Conservation (phyloP, 2,329 filamentous ascomycete species). For the Myriangium duriaei region DNA sequence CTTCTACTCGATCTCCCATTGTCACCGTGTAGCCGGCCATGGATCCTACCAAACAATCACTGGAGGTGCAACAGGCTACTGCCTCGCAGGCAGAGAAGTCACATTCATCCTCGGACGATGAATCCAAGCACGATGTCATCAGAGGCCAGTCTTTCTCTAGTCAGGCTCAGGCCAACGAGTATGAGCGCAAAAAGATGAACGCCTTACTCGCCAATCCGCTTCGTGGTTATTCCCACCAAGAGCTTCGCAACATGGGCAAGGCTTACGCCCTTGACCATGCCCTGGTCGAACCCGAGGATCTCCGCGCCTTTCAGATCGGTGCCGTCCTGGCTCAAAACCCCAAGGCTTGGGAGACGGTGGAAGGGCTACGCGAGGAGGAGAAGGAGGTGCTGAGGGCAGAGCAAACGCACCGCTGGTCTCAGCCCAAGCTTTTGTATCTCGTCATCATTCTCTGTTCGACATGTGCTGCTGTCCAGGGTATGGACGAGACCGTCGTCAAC, state of each 20-base stretch:
- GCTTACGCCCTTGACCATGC: constrained; percentile 45
- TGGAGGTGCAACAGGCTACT: neutral
- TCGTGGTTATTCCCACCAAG: constrained; percentile 34
- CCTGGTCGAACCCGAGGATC: constrained; percentile 20
- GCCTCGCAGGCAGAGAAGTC: neutral
- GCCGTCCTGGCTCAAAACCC: constrained; percentile 40
- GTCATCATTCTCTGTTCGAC: constrained; percentile 42
- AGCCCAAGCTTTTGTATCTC: constrained; percentile 36
- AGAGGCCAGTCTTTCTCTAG: constrained; percentile 1
- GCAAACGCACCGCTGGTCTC: constrained; percentile 37
- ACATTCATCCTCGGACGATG: neutral
- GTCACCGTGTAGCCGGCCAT: neutral
- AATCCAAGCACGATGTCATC: neutral
- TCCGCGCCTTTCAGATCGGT: constrained; percentile 24
- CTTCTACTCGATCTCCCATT: neutral
- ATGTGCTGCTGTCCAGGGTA: constrained; percentile 32
- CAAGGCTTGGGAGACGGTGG: constrained; percentile 30
- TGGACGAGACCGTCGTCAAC: constrained; percentile 40
- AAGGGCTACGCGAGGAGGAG: constrained; percentile 32
- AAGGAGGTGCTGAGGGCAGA: constrained; percentile 32
- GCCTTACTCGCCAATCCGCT: constrained; percentile 44
- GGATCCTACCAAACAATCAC: neutral
- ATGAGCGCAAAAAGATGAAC: constrained; percentile 25
- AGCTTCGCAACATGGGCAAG: constrained; percentile 45
- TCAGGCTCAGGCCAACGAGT: constrained; percentile 18